Percentiles rank a stretch among this genome's conserved stretches.
Conservation (phyloP, 805 yeast genomes). For the Cephaloascus fragrans region DNA sequence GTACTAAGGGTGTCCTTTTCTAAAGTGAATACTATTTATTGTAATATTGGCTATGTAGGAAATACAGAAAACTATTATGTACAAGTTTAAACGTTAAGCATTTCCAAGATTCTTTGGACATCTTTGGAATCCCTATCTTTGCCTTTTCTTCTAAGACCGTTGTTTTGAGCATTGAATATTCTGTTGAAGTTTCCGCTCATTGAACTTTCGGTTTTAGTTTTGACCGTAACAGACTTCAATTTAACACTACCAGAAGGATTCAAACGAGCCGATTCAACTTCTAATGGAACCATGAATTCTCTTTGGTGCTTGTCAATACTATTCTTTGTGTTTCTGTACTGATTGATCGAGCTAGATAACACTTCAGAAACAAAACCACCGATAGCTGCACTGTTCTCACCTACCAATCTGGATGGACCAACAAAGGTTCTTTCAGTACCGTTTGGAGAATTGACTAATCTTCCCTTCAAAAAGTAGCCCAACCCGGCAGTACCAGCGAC, state of each 20-base stretch:
- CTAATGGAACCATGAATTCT: constrained; percentile 33
- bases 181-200: not conserved
- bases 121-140: too few relatives aligned
- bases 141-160: too few relatives aligned
- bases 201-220: too few relatives aligned
- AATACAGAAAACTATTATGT: too few relatives aligned
- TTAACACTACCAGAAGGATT: not conserved
- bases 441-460: constrained; percentile 59
- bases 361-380: constrained; percentile 43
- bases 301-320: constrained; percentile 29
- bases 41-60: too few relatives aligned
- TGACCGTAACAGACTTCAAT: not conserved
- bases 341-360: constrained; percentile 14
- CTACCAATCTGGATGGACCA: constrained; percentile 61
- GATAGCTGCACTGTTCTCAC: constrained; percentile 41
- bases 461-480: constrained; percentile 59
- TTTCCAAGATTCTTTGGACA: too few relatives aligned
- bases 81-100: too few relatives aligned
- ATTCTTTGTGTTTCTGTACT: constrained; percentile 20
- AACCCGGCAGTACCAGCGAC: constrained; percentile 71
- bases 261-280: constrained; percentile 10
- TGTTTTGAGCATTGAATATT: too few relatives aligned
- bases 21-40: too few relatives aligned
- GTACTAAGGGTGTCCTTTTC: constrained; percentile 90
- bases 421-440: constrained; percentile 48